A percentile compares a stretch with the other conserved stretches of the same genome.
Evolutionary conservation across 805 yeast species (phyloP).

Genomic region (Lachancea nothofagi): DNA sequence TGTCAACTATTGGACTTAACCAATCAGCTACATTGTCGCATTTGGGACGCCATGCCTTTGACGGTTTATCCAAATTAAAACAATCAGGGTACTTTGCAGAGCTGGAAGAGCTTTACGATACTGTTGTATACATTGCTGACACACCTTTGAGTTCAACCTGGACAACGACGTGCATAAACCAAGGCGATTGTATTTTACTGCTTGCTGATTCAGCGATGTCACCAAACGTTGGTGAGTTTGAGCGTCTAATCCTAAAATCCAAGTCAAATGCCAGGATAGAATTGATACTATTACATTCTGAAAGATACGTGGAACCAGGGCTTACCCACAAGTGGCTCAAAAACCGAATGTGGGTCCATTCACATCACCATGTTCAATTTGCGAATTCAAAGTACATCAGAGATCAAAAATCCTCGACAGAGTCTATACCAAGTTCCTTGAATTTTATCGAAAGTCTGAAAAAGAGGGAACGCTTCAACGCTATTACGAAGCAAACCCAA

Average conservation of each 20-base stretch:
- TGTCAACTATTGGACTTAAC: constrained; percentile 71
- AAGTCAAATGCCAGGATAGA: constrained; percentile 87
- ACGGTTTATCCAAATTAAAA: constrained; percentile 75
- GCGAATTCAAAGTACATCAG: constrained; percentile 8
- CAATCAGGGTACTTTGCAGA: constrained; percentile 87
- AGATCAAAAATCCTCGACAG: constrained; percentile 1
- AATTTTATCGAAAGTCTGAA: constrained; percentile 24
- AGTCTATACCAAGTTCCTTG: not conserved
- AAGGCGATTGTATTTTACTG: constrained; percentile 89
- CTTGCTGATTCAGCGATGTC: constrained; percentile 77
- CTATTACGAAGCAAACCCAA: constrained; percentile 23
- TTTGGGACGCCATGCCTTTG: constrained; percentile 89
- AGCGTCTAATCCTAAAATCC: constrained; percentile 62
- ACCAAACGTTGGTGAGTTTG: constrained; percentile 81
- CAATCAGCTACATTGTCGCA: constrained; percentile 75
- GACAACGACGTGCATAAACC: constrained; percentile 89
- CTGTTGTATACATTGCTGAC: constrained; percentile 87
- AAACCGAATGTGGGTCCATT: constrained; percentile 82
- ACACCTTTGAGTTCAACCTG: constrained; percentile 76
- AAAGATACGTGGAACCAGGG: constrained; percentile 77
- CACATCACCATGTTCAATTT: constrained; percentile 88
- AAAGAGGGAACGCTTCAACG: constrained; percentile 28
- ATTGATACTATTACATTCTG: constrained; percentile 76
- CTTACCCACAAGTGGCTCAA: constrained; percentile 80
- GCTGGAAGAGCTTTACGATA: constrained; percentile 80